Evolutionary conservation across 139 green algal species (phyloP).

Genomic region (Chlorella sp.): DNA sequence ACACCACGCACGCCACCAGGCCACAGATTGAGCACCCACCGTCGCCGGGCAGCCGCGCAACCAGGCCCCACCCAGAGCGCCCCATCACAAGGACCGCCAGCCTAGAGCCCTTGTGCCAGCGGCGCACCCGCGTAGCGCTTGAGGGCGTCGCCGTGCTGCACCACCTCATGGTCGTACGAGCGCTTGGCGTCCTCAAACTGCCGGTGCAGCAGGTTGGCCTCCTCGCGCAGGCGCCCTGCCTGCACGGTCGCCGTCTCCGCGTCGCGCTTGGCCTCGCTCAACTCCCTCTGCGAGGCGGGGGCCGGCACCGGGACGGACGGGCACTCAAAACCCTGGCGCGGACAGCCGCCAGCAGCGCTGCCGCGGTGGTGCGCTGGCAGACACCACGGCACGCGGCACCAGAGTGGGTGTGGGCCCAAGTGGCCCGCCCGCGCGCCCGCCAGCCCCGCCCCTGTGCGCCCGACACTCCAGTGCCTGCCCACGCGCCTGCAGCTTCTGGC

Average conservation of each 20-base stretch:
- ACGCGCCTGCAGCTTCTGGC: slow-evolving; percentile 7
- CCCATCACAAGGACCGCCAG: too few species aligned
- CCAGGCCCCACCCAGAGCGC: too few species aligned
- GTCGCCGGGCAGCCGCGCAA: too few species aligned
- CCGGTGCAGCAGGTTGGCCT: slow-evolving; percentile 16
- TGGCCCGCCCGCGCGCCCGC: too few species aligned
- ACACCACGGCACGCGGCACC: not conserved
- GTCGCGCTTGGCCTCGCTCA: not conserved
- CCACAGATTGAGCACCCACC: too few species aligned
- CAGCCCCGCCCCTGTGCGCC: not conserved
- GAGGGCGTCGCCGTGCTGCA: slow-evolving; percentile 48
- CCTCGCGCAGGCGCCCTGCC: slow-evolving; percentile 20
- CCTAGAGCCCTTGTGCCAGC: too few species aligned
- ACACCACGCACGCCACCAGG: not conserved
- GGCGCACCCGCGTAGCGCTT: slow-evolving; percentile 17
- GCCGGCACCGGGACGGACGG: too few species aligned
- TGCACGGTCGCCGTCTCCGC: not conserved
- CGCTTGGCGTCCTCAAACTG: slow-evolving; percentile 34
- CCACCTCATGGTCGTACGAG: slow-evolving; percentile 48
- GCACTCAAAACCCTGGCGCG: too few species aligned
- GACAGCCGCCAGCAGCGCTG: not conserved
- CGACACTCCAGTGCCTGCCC: not conserved
- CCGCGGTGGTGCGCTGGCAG: not conserved
- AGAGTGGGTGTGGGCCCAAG: too few species aligned
- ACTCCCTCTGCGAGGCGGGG: slow-evolving; percentile 2